phyloP scores from a whole-genome alignment of 2,329 filamentous ascomycete genomes.

The Sporothrix luriei region DNA sequence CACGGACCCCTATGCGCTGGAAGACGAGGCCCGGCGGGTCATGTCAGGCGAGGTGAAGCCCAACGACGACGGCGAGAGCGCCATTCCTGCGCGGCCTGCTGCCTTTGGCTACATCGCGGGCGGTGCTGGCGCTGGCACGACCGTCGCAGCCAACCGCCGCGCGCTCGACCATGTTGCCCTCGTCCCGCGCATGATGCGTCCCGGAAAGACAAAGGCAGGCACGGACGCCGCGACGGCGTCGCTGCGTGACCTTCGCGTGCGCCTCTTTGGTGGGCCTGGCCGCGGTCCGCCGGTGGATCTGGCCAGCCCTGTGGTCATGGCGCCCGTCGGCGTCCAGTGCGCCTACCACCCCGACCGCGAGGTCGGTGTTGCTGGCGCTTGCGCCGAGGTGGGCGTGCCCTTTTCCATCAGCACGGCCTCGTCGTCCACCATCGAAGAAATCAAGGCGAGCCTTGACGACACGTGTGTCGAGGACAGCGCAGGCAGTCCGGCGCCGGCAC shows the following conservation, averaged over 20 bases:
- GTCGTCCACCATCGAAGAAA: conserved; percentile 65
- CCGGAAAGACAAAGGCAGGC: conserved; percentile 36
- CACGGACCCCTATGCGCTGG: conserved; percentile 60
- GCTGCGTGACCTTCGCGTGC: conserved; percentile 53
- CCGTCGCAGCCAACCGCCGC: conserved; percentile 61
- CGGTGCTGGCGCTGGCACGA: conserved; percentile 63
- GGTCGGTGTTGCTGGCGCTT: conserved; percentile 64
- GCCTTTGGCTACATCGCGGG: conserved; percentile 63
- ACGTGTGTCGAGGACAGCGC: conserved; percentile 13
- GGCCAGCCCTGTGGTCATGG: conserved; percentile 61
- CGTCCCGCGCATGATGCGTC: conserved; percentile 55
- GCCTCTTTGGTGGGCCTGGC: conserved; percentile 51
- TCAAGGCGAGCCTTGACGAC: conserved; percentile 58
- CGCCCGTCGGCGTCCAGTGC: conserved; percentile 69
- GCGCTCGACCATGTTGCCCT: conserved; percentile 59
- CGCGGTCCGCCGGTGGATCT: conserved; percentile 20
- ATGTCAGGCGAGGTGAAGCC: conserved; percentile 48
- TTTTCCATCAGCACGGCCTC: conserved; percentile 70
- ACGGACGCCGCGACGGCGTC: conserved; percentile 33
- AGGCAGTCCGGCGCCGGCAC: neutral
- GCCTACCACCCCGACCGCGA: conserved; percentile 69
- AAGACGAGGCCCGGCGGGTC: conserved; percentile 55
- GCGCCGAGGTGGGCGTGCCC: conserved; percentile 61
- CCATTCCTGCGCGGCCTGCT: neutral
- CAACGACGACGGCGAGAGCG: neutral